Evolutionary conservation across 768 basidiomycete genomes (phyloP).

Genomic region (Lentinula sp.): DNA sequence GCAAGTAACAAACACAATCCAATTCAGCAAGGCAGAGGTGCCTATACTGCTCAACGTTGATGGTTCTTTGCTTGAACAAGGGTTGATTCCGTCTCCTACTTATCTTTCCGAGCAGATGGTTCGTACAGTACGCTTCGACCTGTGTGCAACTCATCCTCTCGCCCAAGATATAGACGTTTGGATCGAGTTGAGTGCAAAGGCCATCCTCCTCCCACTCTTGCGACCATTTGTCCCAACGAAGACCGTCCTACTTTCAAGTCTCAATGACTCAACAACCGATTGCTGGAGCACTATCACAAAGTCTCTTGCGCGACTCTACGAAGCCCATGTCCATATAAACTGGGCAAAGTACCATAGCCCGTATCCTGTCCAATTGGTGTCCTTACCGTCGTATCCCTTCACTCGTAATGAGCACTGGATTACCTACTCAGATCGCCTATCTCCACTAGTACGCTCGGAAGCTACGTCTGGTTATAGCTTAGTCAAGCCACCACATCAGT

Average conservation of each 20-base stretch:
- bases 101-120: conserved; percentile 4
- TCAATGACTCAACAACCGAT: background rate
- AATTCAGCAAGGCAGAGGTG: background rate
- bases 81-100: background rate
- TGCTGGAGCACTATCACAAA: conserved; percentile 3
- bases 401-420: conserved; percentile 6
- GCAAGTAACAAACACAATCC: background rate
- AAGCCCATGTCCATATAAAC: conserved; percentile 5
- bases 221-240: background rate
- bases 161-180: conserved; percentile 3
- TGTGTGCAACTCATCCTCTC: background rate
- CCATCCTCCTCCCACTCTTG: conserved; percentile 2
- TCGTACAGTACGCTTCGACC: background rate
- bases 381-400: conserved; percentile 5
- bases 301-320: conserved; percentile 3
- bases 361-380: conserved; percentile 2
- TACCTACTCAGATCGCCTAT: background rate
- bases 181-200: conserved; percentile 5
- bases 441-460: background rate
- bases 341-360: conserved; percentile 4
- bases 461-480: background rate
- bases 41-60: conserved; percentile 1
- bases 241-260: background rate
- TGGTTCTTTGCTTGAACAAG: conserved; percentile 2
- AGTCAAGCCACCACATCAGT: background rate